Evolutionary conservation across 345 rosid genomes (phyloP).

Genomic region (Hibiscus trionum): DNA sequence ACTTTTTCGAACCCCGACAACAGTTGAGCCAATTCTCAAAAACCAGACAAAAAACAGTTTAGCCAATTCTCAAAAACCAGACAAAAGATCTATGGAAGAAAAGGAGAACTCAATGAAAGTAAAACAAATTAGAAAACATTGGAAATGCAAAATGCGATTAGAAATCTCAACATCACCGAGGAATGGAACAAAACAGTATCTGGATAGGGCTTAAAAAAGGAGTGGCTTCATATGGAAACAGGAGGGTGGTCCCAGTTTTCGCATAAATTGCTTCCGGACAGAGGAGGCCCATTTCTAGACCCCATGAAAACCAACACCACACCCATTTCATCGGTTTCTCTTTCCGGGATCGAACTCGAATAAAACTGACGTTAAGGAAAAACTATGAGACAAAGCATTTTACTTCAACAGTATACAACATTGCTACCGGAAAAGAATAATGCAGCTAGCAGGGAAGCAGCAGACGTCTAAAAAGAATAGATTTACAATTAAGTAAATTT

Average conservation of each 20-base stretch:
- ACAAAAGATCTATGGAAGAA: too few species aligned
- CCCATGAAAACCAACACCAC: background rate
- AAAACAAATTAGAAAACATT: background rate
- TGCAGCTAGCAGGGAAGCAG: slow-evolving; percentile 34
- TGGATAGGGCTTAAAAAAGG: background rate
- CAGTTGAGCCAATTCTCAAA: too few species aligned
- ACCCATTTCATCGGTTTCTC: too few species aligned
- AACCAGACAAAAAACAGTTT: too few species aligned
- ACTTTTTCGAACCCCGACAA: too few species aligned
- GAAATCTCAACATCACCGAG: too few species aligned
- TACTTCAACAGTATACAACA: slow-evolving; percentile 23
- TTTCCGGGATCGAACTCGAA: too few species aligned
- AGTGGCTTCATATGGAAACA: background rate
- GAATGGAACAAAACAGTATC: background rate
- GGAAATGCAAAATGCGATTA: background rate
- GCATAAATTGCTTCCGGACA: background rate
- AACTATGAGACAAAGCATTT: background rate
- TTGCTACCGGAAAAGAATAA: slow-evolving; percentile 37
- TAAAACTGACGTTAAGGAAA: too few species aligned
- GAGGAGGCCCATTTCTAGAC: background rate
- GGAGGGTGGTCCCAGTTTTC: background rate
- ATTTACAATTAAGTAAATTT: slow-evolving; percentile 28
- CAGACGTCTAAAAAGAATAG: slow-evolving; percentile 14
- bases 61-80: too few species aligned
- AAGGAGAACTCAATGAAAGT: too few species aligned